These are phyloP conservation scores for Mucor mucedo DNA, from an alignment of 371 early-diverging fungal genomes.

Conservation along the genomic window DNA sequence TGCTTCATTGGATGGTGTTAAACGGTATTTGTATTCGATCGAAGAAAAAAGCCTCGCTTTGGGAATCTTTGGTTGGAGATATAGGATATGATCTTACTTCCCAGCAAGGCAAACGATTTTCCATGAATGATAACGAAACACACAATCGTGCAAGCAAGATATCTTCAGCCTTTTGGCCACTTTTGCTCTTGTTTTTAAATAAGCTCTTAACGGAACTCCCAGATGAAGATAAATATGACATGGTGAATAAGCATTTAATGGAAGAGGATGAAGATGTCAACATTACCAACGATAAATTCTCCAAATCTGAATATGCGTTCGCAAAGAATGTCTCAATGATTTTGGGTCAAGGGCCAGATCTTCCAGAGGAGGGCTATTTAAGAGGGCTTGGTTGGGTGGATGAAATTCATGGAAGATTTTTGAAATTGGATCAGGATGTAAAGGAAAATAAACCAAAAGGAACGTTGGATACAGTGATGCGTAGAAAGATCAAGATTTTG, in stretches of 20 bases:
- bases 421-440: constrained; percentile 18
- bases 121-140: background rate
- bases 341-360: constrained; percentile 33
- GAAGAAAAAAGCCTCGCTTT: constrained; percentile 15
- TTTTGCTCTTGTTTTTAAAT: constrained; percentile 41
- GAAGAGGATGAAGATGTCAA: constrained; percentile 26
- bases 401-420: constrained; percentile 39
- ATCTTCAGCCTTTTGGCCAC: constrained; percentile 43
- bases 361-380: constrained; percentile 50
- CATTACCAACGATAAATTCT: background rate
- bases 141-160: constrained; percentile 17
- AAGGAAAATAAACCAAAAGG: background rate
- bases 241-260: constrained; percentile 42
- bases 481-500: constrained; percentile 40
- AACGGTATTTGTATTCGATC: constrained; percentile 37
- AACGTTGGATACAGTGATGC: constrained; percentile 6
- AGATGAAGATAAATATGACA: constrained; percentile 35
- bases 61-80: constrained; percentile 39
- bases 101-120: background rate
- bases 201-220: constrained; percentile 34
- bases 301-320: constrained; percentile 21
- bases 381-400: constrained; percentile 58
- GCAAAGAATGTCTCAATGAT: constrained; percentile 20
- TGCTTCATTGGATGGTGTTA: constrained; percentile 54
- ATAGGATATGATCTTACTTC: constrained; percentile 23